Base-by-base conservation (phyloP, 495 filamentous ascomycete species). In the Daldinia decipiens region DNA sequence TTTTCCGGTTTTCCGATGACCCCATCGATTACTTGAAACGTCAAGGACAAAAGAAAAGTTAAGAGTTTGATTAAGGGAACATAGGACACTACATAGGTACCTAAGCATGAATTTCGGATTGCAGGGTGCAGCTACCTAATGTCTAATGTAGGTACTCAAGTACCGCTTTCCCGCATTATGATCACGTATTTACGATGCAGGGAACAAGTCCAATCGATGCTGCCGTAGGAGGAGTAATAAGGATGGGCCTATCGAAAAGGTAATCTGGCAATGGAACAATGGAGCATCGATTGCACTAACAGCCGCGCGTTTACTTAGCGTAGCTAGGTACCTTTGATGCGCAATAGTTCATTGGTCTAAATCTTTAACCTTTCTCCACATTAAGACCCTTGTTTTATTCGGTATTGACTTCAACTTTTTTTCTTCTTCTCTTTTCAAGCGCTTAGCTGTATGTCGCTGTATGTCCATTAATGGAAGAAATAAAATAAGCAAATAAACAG, bases 251-350 rank as follows among this genome's bases (percentile, higher is more conserved):
- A 55, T 26, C 27, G 7, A 26, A 53, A 27, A 29, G 29, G 19
- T 12, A 13, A 62, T 53, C 50, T 53, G 27, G 26, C 15, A 53
- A 53, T 53, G 50, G 50, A 53, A 13, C 26, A 52, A 27, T n/a
- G n/a, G n/a, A n/a, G n/a, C n/a, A n/a, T 58, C 61, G 27, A 65
- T 55, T 51, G 31, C 55, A 60, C 29, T 47, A 72, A 56, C 69
- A 72, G 64, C 64, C 69, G 69, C 69, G 69, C 69, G 69, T 72
- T 64, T 72, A 72, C 54, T 65, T 47, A 47, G 43, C 43, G 43
- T 47, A 65, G 62, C 52, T 21, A 36, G 31, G 32, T 45, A 59
- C 32, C 38, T 54, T 63, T 12, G 17, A 54, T 34, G 34, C 54
- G 13, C 32, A 2, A 4, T 12, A 59, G 43, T 36, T 67, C 8